Evolutionary conservation across 495 filamentous ascomycete genomes (phyloP).

Genomic region (Xylaria telfairii): DNA sequence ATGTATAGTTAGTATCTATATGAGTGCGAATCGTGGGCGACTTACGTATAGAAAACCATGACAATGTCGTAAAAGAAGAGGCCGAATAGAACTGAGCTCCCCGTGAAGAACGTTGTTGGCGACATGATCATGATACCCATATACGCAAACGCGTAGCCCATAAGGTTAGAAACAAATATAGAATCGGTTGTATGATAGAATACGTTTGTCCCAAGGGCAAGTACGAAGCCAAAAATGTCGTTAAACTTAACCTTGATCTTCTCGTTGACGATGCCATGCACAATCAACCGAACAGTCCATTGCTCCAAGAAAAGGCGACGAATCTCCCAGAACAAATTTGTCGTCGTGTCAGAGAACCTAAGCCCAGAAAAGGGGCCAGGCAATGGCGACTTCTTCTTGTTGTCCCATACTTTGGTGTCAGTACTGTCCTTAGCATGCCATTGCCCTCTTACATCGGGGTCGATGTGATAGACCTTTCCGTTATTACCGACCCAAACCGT

Average conservation of each 20-base stretch:
- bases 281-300: slow-evolving; percentile 53
- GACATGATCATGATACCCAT: slow-evolving; percentile 81
- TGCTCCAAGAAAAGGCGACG: slow-evolving; percentile 52
- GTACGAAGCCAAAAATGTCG: slow-evolving; percentile 61
- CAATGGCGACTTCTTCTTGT: slow-evolving; percentile 50
- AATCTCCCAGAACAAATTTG: slow-evolving; percentile 47
- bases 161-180: slow-evolving; percentile 80
- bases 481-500: slow-evolving; percentile 56
- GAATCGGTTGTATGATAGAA: slow-evolving; percentile 76
- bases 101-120: slow-evolving; percentile 86
- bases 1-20: slow-evolving; percentile 26
- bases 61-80: slow-evolving; percentile 96
- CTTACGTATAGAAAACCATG: slow-evolving; percentile 93
- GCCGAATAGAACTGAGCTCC: slow-evolving; percentile 73
- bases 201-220: slow-evolving; percentile 63
- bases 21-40: slow-evolving; percentile 15
- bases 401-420: slow-evolving; percentile 32
- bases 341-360: slow-evolving; percentile 32
- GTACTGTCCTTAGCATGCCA: slow-evolving; percentile 27
- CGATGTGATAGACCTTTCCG: slow-evolving; percentile 54
- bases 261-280: slow-evolving; percentile 46
- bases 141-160: slow-evolving; percentile 88
- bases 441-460: slow-evolving; percentile 37
- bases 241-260: slow-evolving; percentile 46
- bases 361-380: slow-evolving; percentile 48